These are phyloP conservation scores for Didymella glomerata DNA, from an alignment of 2,329 filamentous ascomycete species.

Conservation along the genomic window DNA sequence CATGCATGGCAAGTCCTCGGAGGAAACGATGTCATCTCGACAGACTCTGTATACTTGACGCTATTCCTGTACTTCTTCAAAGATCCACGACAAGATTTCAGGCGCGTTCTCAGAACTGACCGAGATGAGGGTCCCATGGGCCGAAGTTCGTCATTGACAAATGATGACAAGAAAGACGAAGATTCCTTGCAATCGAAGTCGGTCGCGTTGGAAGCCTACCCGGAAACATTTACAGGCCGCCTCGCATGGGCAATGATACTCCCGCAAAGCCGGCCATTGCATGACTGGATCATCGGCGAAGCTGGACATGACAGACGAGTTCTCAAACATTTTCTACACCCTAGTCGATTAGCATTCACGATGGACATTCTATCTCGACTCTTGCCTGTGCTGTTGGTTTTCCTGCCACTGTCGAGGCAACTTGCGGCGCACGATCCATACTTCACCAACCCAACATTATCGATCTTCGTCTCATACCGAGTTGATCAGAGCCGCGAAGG, in stretches of 20 bases:
- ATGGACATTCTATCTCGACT: neutral
- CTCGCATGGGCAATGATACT: slow-evolving; percentile 19
- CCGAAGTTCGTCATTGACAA: no score
- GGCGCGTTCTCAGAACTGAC: slow-evolving; percentile 4
- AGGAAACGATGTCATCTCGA: slow-evolving; percentile 21
- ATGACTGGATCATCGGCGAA: slow-evolving; percentile 20
- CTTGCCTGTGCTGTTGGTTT: slow-evolving; percentile 10
- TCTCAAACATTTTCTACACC: neutral
- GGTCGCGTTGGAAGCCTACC: slow-evolving; percentile 6
- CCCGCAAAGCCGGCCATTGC: slow-evolving; percentile 14
- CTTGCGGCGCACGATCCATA: slow-evolving; percentile 14
- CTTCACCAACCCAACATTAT: slow-evolving; percentile 12
- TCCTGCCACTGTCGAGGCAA: slow-evolving; percentile 19
- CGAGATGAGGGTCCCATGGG: neutral
- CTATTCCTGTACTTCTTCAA: slow-evolving; percentile 22
- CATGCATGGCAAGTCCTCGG: slow-evolving; percentile 13
- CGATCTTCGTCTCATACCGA: neutral
- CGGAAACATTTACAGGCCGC: slow-evolving; percentile 9
- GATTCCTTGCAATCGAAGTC: neutral
- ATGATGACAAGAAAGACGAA: neutral
- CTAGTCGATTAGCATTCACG: neutral
- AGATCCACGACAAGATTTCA: slow-evolving; percentile 19
- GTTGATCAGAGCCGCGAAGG: neutral
- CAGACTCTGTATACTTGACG: slow-evolving; percentile 19
- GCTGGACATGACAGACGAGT: slow-evolving; percentile 11